phyloP scores from a whole-genome alignment of 495 filamentous ascomycete species.

The Lentithecium fluviatile region DNA sequence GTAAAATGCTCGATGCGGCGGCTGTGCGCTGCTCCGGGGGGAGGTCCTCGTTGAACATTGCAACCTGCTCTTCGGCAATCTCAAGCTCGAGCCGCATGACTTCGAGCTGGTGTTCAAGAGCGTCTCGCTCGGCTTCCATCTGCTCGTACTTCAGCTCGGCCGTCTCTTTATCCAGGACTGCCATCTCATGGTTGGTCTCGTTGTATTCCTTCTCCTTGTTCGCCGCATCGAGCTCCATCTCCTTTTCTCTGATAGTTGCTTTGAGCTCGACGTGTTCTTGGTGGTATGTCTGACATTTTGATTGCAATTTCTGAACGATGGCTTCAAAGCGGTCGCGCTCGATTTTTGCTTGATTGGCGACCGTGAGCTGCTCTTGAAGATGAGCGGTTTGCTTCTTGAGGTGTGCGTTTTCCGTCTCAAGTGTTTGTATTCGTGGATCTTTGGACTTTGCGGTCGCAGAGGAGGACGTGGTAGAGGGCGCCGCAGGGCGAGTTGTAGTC shows the following conservation, averaged over 20 bases:
- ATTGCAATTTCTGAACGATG: constrained; percentile 88
- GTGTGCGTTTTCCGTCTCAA: constrained; percentile 41
- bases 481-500: constrained; percentile 20
- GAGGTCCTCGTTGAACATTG: constrained; percentile 77
- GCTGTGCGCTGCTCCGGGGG: constrained; percentile 82
- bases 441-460: constrained; percentile 1
- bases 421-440: constrained; percentile 55
- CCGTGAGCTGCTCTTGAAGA: constrained; percentile 83
- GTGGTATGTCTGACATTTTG: constrained; percentile 84
- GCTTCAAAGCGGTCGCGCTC: constrained; percentile 83
- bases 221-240: constrained; percentile 63
- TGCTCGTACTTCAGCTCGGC: constrained; percentile 88
- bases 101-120: constrained; percentile 68
- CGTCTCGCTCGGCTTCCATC: constrained; percentile 76
- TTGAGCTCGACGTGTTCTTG: constrained; percentile 75
- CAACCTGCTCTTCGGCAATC: constrained; percentile 82
- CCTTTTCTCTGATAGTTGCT: constrained; percentile 73
- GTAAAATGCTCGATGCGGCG: constrained; percentile 87
- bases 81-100: constrained; percentile 87
- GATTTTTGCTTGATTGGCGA: constrained; percentile 68
- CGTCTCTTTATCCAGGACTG: constrained; percentile 89
- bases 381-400: constrained; percentile 57
- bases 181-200: constrained; percentile 82
- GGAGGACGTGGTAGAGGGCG: not conserved
- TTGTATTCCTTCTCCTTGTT: constrained; percentile 76